phyloP scores from a whole-genome alignment of 495 filamentous ascomycete genomes.

The Penicillium psychrofluorescens region DNA sequence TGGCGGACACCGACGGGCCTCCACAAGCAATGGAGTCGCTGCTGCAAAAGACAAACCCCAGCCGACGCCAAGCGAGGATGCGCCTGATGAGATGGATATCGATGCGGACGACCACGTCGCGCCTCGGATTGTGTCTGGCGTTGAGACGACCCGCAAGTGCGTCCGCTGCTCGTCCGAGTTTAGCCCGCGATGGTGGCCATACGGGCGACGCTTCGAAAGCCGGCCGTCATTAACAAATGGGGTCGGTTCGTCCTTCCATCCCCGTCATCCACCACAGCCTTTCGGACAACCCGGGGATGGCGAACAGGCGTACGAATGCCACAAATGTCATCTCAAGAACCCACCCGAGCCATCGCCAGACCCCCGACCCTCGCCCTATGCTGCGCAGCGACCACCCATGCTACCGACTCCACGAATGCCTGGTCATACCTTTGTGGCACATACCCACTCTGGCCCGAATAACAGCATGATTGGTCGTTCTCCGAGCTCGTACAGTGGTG shows the following conservation, averaged over 20 bases:
- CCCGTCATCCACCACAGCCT: constrained; percentile 17
- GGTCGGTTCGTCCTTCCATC: constrained; percentile 7
- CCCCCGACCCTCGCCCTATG: constrained; percentile 29
- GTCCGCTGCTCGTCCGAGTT: constrained; percentile 29
- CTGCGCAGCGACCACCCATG: constrained; percentile 24
- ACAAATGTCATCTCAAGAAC: constrained; percentile 46
- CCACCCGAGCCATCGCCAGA: constrained; percentile 28
- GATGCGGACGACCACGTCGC: constrained; percentile 24
- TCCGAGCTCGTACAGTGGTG: constrained; percentile 7
- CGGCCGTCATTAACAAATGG: constrained; percentile 28
- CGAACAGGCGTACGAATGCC: constrained; percentile 34
- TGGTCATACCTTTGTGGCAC: constrained; percentile 23
- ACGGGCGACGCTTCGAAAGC: constrained; percentile 19
- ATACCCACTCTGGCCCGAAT: constrained; percentile 19
- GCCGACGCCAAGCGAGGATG: constrained; percentile 18
- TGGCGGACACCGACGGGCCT: constrained; percentile 29
- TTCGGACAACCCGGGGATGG: constrained; percentile 20
- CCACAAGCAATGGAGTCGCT: constrained; percentile 23
- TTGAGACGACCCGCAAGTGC: constrained; percentile 25
- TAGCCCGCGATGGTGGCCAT: constrained; percentile 40
- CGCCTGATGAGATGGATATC: constrained; percentile 28
- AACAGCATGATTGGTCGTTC: background rate
- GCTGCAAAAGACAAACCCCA: constrained; percentile 24
- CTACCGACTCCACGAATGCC: constrained; percentile 27
- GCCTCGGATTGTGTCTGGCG: constrained; percentile 7